Percentiles rank a stretch among this genome's conserved stretches.
phyloP scores from a whole-genome alignment of 495 filamentous ascomycete species.

The Parmelia sp. region DNA sequence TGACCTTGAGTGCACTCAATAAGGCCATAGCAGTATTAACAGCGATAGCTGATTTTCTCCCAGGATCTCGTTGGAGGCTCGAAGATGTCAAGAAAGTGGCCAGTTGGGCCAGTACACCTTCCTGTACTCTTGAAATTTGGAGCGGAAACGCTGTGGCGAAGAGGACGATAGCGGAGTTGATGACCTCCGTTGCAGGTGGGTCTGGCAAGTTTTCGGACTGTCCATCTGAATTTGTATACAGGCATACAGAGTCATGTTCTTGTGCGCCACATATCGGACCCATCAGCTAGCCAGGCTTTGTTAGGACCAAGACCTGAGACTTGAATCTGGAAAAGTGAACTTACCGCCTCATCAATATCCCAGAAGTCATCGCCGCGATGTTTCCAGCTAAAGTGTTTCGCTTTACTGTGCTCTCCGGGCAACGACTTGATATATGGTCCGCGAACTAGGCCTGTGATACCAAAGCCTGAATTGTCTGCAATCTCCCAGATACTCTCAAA shows the following conservation, averaged over 20 bases:
- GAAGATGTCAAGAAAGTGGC: slow-evolving; percentile 75
- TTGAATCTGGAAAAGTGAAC: slow-evolving; percentile 18
- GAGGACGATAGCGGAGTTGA: slow-evolving; percentile 85
- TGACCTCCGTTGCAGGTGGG: slow-evolving; percentile 84
- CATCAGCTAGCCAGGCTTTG: slow-evolving; percentile 35
- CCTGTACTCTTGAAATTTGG: slow-evolving; percentile 84
- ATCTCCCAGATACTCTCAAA: slow-evolving; percentile 95
- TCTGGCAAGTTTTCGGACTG: slow-evolving; percentile 55
- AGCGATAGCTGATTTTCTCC: slow-evolving; percentile 79
- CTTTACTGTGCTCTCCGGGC: slow-evolving; percentile 60
- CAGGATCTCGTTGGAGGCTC: slow-evolving; percentile 75
- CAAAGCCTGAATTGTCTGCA: slow-evolving; percentile 89
- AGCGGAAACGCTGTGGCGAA: slow-evolving; percentile 87
- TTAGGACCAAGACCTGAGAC: not conserved
- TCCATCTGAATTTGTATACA: slow-evolving; percentile 55
- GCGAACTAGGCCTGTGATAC: slow-evolving; percentile 75
- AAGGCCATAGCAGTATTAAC: slow-evolving; percentile 85
- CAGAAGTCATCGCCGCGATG: slow-evolving; percentile 59
- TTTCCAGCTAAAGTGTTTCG: slow-evolving; percentile 52
- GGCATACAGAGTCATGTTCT: slow-evolving; percentile 81
- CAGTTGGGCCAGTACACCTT: slow-evolving; percentile 90
- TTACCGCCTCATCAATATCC: slow-evolving; percentile 60
- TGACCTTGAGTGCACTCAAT: slow-evolving; percentile 71
- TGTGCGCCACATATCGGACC: slow-evolving; percentile 76
- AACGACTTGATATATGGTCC: slow-evolving; percentile 68